Conservation (phyloP, 768 basidiomycete genomes). For the Pisolithus sp. region DNA sequence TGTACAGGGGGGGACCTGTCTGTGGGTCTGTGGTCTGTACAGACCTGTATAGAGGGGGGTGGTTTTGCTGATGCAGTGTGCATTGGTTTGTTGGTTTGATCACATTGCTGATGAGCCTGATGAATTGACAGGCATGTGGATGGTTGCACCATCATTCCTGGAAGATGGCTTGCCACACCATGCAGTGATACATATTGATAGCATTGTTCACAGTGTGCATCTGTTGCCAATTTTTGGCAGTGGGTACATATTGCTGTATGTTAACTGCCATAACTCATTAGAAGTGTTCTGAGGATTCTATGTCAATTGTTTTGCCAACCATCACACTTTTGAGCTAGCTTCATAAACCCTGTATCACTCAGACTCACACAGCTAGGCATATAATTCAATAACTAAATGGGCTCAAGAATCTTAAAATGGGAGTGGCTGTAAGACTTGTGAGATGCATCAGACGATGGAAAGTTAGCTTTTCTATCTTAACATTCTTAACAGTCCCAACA, state of each 20-base stretch:
- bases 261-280: conserved; percentile 8
- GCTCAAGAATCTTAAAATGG: too few relatives aligned
- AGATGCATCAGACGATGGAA: too few relatives aligned
- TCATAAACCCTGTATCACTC: too few relatives aligned
- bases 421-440: too few relatives aligned
- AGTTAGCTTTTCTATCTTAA: too few relatives aligned
- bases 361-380: too few relatives aligned
- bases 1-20: too few relatives aligned
- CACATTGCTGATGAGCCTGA: conserved; percentile 8
- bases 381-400: too few relatives aligned
- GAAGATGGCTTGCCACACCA: neutral
- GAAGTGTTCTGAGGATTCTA: conserved; percentile 19
- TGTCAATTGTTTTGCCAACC: conserved; percentile 27
- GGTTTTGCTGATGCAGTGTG: too few relatives aligned
- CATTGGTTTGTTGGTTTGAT: conserved; percentile 16
- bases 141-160: conserved; percentile 11
- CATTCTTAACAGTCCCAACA: too few relatives aligned
- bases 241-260: conserved; percentile 5
- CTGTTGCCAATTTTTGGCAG: conserved; percentile 24
- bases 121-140: conserved; percentile 18
- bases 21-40: too few relatives aligned
- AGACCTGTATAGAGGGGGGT: too few relatives aligned
- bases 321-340: conserved; percentile 17
- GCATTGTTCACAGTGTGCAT: conserved; percentile 10
- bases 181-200: conserved; percentile 11